Evolutionary conservation across 768 basidiomycete species (phyloP), one percentile per base, ranked within the genome.

Genomic region (Pleurotus ostreatus): DNA sequence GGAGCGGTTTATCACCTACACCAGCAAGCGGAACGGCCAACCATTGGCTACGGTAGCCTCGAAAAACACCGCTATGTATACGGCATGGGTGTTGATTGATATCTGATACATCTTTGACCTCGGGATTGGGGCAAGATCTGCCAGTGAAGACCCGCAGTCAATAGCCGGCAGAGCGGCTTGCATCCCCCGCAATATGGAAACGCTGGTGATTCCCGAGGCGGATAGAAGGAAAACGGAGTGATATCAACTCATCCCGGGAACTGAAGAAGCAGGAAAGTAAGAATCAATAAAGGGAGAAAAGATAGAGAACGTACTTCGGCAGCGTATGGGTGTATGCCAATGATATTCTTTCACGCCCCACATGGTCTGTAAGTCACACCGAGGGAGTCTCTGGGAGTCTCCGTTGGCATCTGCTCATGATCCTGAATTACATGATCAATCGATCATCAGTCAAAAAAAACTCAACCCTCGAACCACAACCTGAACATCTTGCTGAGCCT

Each of bases 361-460:
- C 48, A 23, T 49, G 48, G 48, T 22, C n/a, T 15, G 39, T 4
- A 30, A 23, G 34, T 26, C 51, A 40, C 26, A 53, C 51, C 51
- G 22, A 40, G n/a, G 51, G 37, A 38, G 51, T n/a, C 13, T 30
- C 26, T 30, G 26, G 26, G 26, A 30, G 26, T 34, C 30, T 34
- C 30, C 30, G 30, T 34, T 34, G 30, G 9, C 30, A 34, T 34
- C 38, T 53, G 51, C 13, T 7, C 39, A 41, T 53, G 51, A 53
- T 53, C 51, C 51, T 53, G 49, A 51, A 30, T 23, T 22, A 25
- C 12, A 30, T 16, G 51, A 38, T 20, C 34, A 44, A 53, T 53
- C 51, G 51, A 53, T 53, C 51, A 53, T 41, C 48, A 49, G 48
- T 49, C 30, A 49, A 34, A 49, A 49, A 49, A 49, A 26, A n/a